Conservation (phyloP, 2,329 filamentous ascomycete species). For the Dactylonectria estremocensis region DNA sequence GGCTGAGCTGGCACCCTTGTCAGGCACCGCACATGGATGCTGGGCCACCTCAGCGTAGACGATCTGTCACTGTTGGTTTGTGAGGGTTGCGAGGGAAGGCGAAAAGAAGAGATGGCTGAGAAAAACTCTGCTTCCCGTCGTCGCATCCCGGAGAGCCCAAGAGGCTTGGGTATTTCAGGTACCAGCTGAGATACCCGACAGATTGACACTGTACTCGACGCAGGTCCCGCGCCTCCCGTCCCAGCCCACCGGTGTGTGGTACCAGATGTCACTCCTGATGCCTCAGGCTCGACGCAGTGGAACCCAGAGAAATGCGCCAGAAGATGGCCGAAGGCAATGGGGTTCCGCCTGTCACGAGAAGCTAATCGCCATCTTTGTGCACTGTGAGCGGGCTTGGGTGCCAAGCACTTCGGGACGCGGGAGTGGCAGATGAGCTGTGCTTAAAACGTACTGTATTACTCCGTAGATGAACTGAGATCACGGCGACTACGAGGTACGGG, state of each 20-base stretch:
- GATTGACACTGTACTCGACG: conserved; percentile 31
- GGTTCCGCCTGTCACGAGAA: conserved; percentile 6
- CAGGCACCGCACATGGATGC: not conserved
- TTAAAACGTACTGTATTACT: too few relatives aligned
- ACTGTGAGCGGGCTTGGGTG: conserved; percentile 4
- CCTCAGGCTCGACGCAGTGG: conserved; percentile 37
- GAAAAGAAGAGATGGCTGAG: conserved; percentile 32
- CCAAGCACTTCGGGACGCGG: conserved; percentile 2
- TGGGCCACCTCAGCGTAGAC: not conserved
- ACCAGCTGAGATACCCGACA: too few relatives aligned
- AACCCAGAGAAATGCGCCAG: conserved; percentile 32
- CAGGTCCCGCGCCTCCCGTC: not conserved
- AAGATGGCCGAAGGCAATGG: conserved; percentile 15
- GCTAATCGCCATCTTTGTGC: not conserved
- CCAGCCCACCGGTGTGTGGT: not conserved
- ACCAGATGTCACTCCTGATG: conserved; percentile 19
- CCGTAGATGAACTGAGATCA: not conserved
- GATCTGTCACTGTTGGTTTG: conserved; percentile 19
- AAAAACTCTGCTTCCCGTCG: conserved; percentile 44
- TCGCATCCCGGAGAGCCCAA: conserved; percentile 11
- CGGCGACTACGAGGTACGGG: conserved; percentile 3
- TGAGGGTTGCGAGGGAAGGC: conserved; percentile 10
- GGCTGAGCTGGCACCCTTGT: conserved; percentile 2
- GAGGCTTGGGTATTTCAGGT: conserved; percentile 17
- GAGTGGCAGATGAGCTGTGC: not conserved